These are phyloP conservation scores for Akanthomyces muscarius DNA, from an alignment of 2,329 filamentous ascomycete species.

Conservation along the genomic window DNA sequence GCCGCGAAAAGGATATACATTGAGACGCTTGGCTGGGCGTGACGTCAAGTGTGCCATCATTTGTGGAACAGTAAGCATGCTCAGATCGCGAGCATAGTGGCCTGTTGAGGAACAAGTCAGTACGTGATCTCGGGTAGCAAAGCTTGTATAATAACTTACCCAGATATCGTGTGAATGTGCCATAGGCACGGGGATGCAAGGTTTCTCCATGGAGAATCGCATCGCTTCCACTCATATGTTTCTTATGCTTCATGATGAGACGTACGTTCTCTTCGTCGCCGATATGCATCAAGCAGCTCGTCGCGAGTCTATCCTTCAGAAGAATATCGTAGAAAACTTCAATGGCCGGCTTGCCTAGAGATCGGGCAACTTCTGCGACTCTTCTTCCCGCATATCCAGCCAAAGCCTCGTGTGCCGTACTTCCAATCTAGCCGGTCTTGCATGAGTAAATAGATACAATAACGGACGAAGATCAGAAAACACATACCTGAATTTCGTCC, in stretches of 20 bases:
- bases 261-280: conserved; percentile 25
- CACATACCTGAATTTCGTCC: conserved; percentile 25
- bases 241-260: conserved; percentile 25
- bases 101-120: conserved; percentile 8
- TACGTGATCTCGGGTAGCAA: neutral
- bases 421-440: conserved; percentile 17
- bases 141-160: conserved; percentile 11
- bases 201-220: conserved; percentile 25
- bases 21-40: conserved; percentile 24
- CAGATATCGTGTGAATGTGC: conserved; percentile 25
- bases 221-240: conserved; percentile 25
- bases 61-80: conserved; percentile 21
- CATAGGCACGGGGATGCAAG: conserved; percentile 25
- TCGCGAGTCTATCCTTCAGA: conserved; percentile 22
- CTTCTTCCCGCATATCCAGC: conserved; percentile 21
- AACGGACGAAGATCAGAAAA: too few relatives aligned
- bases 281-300: conserved; percentile 24
- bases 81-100: conserved; percentile 24
- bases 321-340: conserved; percentile 24
- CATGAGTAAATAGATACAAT: neutral
- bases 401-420: conserved; percentile 18
- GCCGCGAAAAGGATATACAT: conserved; percentile 23
- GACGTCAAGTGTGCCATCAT: conserved; percentile 25
- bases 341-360: conserved; percentile 17
- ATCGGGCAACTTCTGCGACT: conserved; percentile 21